phyloP scores from a whole-genome alignment of 2,329 filamentous ascomycete genomes.

The Pseudopyrenochaeta lycopersici region DNA sequence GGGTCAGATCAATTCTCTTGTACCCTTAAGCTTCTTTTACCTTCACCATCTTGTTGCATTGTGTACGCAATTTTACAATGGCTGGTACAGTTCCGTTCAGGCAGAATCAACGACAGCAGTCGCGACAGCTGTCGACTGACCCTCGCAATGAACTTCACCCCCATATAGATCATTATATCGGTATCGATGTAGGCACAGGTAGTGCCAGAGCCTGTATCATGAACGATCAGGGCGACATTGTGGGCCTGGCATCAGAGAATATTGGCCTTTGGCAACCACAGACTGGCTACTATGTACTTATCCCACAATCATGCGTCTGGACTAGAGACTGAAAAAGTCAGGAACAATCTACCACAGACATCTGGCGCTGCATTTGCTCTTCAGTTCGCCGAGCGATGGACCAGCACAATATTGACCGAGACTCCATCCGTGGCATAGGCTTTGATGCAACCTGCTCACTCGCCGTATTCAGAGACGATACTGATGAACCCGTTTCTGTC shows the following conservation, averaged over 20 bases:
- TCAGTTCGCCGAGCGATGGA: slow-evolving; percentile 84
- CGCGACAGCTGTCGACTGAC: slow-evolving; percentile 59
- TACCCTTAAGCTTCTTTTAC: neutral
- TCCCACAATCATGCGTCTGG: neutral
- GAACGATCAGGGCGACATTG: slow-evolving; percentile 88
- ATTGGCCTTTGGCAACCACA: slow-evolving; percentile 63
- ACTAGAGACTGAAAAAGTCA: slow-evolving; percentile 36
- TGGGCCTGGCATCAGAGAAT: slow-evolving; percentile 63
- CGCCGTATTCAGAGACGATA: slow-evolving; percentile 87
- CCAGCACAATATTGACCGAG: slow-evolving; percentile 80
- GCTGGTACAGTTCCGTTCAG: slow-evolving; percentile 35
- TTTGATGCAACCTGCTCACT: slow-evolving; percentile 99
- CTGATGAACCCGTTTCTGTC: slow-evolving; percentile 89
- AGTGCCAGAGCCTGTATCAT: slow-evolving; percentile 97
- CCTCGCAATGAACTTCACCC: slow-evolving; percentile 66
- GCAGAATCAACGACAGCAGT: slow-evolving; percentile 42
- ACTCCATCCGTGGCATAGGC: slow-evolving; percentile 85
- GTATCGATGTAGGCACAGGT: slow-evolving; percentile 95
- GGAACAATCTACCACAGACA: slow-evolving; percentile 98
- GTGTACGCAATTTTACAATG: slow-evolving; percentile 23
- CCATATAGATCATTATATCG: slow-evolving; percentile 73
- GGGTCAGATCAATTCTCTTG: slow-evolving; percentile 1
- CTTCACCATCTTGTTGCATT: neutral
- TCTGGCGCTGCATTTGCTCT: slow-evolving; percentile 93
- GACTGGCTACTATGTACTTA: slow-evolving; percentile 62